Conservation (phyloP, 139 green algal genomes). For the Pedinophyceae sp. region DNA sequence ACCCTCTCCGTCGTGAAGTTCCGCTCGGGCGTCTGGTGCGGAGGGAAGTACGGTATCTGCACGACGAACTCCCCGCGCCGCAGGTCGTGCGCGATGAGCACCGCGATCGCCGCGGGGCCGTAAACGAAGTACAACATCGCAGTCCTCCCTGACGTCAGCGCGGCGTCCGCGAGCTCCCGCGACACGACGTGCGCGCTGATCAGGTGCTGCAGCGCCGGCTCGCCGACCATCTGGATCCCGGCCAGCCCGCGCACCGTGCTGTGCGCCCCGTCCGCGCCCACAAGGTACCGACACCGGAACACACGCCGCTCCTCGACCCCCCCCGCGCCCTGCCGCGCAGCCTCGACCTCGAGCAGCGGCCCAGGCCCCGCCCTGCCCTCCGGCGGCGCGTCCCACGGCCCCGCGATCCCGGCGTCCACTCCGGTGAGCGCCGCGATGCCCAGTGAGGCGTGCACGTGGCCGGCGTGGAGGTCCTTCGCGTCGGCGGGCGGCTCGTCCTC, state of each 20-base stretch:
- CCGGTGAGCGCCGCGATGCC: too few species aligned
- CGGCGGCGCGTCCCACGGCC: too few species aligned
- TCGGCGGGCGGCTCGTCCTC: too few species aligned
- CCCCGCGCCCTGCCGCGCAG: too few species aligned
- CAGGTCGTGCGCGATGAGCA: conserved; percentile 82
- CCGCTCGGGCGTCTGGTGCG: conserved; percentile 35
- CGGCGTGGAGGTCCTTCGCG: too few species aligned
- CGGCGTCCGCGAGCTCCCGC: conserved; percentile 3
- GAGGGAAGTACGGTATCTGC: conserved; percentile 77
- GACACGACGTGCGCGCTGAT: conserved; percentile 77
- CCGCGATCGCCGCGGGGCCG: conserved; percentile 49
- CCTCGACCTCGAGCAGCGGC: conserved; percentile 12
- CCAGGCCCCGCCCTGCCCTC: too few species aligned
- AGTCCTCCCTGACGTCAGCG: conserved; percentile 8
- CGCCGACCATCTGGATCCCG: conserved; percentile 38
- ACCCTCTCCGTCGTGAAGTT: conserved; percentile 46
- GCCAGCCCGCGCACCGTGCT: conserved; percentile 19
- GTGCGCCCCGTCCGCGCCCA: conserved; percentile 56
- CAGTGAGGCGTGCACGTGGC: too few species aligned
- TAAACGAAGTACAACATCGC: conserved; percentile 98
- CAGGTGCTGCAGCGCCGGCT: conserved; percentile 52
- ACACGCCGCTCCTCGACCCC: too few species aligned
- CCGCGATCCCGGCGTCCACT: too few species aligned
- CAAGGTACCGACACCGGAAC: conserved; percentile 29
- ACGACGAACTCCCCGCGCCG: conserved; percentile 77